phyloP scores from a whole-genome alignment of 176 grass and related monocot species.

The Carex scoparia region DNA sequence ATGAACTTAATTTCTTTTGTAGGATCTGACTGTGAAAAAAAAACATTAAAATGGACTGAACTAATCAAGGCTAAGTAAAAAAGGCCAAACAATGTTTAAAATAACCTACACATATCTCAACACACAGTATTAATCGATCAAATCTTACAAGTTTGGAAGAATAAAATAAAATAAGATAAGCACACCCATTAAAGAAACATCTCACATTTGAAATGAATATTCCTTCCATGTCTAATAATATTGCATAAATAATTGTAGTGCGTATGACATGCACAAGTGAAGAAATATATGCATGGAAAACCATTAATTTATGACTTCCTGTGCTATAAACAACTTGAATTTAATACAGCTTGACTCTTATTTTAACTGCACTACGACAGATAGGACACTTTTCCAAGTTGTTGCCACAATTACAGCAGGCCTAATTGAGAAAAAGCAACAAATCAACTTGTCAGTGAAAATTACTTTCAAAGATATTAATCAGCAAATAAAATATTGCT shows the following conservation, averaged over 20 bases:
- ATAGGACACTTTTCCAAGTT: slow-evolving; percentile 11
- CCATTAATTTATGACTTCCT: background rate
- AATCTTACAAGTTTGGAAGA: too few relatives aligned
- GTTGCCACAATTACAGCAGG: slow-evolving; percentile 8
- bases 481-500: background rate
- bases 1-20: too few relatives aligned
- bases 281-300: background rate
- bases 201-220: too few relatives aligned
- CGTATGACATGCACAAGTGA: background rate
- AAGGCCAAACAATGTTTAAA: too few relatives aligned
- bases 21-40: too few relatives aligned
- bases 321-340: background rate
- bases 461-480: background rate
- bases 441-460: background rate
- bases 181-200: too few relatives aligned
- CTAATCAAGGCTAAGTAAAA: slow-evolving; percentile 43
- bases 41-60: slow-evolving; percentile 29
- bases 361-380: background rate
- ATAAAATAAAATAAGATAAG: too few relatives aligned
- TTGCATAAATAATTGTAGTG: too few relatives aligned
- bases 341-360: slow-evolving; percentile 22
- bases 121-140: background rate
- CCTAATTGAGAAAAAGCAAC: background rate
- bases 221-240: too few relatives aligned
- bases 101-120: too few relatives aligned